Percentiles rank a stretch among this genome's conserved stretches.
These are phyloP conservation scores for Erythrobasidium hasegawianum DNA, from an alignment of 1,284 basidiomycete genomes.

Conservation along the genomic window DNA sequence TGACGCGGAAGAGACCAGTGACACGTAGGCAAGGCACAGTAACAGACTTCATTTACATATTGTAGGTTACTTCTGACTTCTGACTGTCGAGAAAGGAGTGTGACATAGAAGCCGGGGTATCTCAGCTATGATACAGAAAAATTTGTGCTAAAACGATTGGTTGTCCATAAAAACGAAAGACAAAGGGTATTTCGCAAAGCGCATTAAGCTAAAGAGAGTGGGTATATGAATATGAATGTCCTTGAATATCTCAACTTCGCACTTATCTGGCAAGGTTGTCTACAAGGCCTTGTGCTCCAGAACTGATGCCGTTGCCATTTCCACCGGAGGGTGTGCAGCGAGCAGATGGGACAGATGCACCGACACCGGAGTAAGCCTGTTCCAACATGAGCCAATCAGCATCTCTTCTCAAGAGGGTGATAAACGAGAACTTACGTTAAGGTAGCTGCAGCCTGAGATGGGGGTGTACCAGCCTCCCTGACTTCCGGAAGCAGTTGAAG, in stretches of 20 bases:
- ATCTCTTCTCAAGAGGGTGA: neutral
- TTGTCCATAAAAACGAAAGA: too few species aligned
- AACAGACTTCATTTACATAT: too few species aligned
- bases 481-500: slow-evolving; percentile 64
- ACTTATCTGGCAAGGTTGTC: neutral
- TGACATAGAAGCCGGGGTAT: too few species aligned
- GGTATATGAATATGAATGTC: too few species aligned
- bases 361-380: slow-evolving; percentile 24
- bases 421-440: slow-evolving; percentile 54
- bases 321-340: slow-evolving; percentile 15
- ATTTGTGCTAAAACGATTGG: too few species aligned
- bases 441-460: slow-evolving; percentile 67
- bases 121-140: too few species aligned
- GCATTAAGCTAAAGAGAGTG: too few species aligned
- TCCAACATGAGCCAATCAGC: neutral
- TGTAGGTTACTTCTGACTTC: too few species aligned
- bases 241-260: neutral
- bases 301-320: slow-evolving; percentile 12
- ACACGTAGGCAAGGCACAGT: too few species aligned
- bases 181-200: too few species aligned
- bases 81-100: too few species aligned
- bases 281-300: neutral
- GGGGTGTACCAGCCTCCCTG: slow-evolving; percentile 57
- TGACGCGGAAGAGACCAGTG: too few species aligned
- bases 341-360: slow-evolving; percentile 12